Evolutionary conservation across 345 rosid genomes (phyloP), one percentile per base, ranked within the genome.

Genomic region (Crucihimalaya himalaica): DNA sequence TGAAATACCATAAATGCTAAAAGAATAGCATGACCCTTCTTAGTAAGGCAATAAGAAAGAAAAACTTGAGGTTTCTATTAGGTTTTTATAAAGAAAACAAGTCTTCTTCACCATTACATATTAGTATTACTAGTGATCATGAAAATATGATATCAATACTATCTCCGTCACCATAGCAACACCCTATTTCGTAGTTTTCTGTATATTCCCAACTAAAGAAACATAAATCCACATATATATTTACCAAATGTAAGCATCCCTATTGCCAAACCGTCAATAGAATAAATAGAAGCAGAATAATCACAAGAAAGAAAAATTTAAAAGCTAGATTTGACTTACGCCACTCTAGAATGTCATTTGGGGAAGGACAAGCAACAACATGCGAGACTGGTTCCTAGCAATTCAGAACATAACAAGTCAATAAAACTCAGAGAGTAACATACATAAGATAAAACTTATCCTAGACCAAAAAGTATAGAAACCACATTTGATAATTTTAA

Each of bases 281-380:
- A 39, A 29, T 19, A 61, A n/a, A 54, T 40, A 52, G 51, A 31
- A 45, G 55, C 5, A 32, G 4, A 16, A 4, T 23, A 23, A 18
- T 19, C 25, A 21, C 2, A 20, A 5, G 27, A 21, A 20, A 4
- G 12, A 13, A 14, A 5, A 15, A 16, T 0, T 29, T 0, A 10
- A 29, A 11, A 34, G 0, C 8, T 5, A 18, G n/a, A 18, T 19
- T 2, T 18, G 50, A 39, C 96, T 86, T 89, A 95, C 99, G 98
- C 98, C 99, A 92, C 62, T 95, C 98, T 45, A 95, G 99, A 76
- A 92, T 92, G 80, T 92, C 86, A 71, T 75, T 95, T 34, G 93
- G 87, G 63, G 96, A 92, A 84, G 98, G 99, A 57, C 94, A 87
- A 46, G 99, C 98, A 71, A 92, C 92, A 62, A 92, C 83, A 82